A percentile compares a stretch with the other conserved stretches of the same genome.
Conservation (phyloP, 129 eudicot genomes). For the Erigeron canadensis region DNA sequence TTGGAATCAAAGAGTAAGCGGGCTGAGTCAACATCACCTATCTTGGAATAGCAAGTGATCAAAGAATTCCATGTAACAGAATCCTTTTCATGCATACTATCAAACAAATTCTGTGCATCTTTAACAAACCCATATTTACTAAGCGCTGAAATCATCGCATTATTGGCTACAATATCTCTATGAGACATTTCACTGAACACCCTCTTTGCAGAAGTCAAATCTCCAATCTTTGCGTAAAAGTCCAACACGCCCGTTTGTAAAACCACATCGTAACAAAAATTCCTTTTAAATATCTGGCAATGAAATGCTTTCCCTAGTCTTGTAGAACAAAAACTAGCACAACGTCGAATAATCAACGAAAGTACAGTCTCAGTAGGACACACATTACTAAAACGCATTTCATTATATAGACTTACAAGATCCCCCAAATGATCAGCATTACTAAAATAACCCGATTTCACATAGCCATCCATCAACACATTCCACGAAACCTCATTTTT, state of each 20-base stretch:
- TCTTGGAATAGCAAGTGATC: constrained; percentile 53
- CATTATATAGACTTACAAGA: constrained; percentile 35
- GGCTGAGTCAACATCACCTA: constrained; percentile 41
- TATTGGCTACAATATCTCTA: constrained; percentile 49
- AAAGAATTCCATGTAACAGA: constrained; percentile 52
- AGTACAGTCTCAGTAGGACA: constrained; percentile 33
- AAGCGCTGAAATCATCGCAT: constrained; percentile 58
- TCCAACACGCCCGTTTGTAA: constrained; percentile 57
- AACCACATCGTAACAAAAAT: constrained; percentile 38
- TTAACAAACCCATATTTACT: constrained; percentile 42
- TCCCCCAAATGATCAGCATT: constrained; percentile 35
- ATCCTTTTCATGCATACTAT: constrained; percentile 44
- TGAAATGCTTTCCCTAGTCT: constrained; percentile 43
- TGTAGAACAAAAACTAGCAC: constrained; percentile 25
- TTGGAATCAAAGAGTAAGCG: constrained; percentile 42
- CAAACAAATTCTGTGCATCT: constrained; percentile 43
- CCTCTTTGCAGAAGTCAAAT: constrained; percentile 39
- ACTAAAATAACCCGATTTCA: constrained; percentile 35
- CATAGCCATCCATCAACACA: constrained; percentile 43
- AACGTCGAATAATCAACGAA: constrained; percentile 40
- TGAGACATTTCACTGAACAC: constrained; percentile 44
- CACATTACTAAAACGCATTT: constrained; percentile 31
- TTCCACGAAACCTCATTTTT: constrained; percentile 51
- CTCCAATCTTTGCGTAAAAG: constrained; percentile 52
- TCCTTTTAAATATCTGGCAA: constrained; percentile 38